phyloP scores from a whole-genome alignment of 164 flowering plant species.

The Kalanchoe fedtschenkoi region DNA sequence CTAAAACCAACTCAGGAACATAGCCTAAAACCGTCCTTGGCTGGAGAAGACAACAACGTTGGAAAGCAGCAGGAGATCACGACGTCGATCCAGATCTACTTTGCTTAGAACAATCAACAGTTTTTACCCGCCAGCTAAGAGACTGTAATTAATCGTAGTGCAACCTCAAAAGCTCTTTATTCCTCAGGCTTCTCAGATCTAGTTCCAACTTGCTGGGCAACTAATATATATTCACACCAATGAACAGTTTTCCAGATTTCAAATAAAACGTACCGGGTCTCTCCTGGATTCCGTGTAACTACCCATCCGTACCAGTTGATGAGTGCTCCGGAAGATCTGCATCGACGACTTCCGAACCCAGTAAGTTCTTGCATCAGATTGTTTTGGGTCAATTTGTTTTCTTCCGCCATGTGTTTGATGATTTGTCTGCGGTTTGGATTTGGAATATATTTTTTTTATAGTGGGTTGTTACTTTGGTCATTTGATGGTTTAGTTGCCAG shows the following conservation, averaged over 20 bases:
- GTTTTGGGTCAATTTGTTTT: neutral
- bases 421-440: neutral
- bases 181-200: neutral
- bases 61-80: too few relatives aligned
- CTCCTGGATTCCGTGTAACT: too few relatives aligned
- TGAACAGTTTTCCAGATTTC: neutral
- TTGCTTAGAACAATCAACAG: too few relatives aligned
- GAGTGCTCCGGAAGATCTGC: neutral
- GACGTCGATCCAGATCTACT: too few relatives aligned
- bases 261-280: neutral
- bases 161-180: too few relatives aligned
- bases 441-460: neutral
- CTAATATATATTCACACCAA: neutral
- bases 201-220: slow-evolving; percentile 1
- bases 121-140: neutral
- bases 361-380: neutral
- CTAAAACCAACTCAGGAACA: too few relatives aligned
- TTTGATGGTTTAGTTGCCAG: neutral
- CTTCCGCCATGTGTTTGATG: slow-evolving; percentile 3
- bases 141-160: too few relatives aligned
- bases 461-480: neutral
- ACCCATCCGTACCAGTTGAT: too few relatives aligned
- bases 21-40: too few relatives aligned
- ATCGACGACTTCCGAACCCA: too few relatives aligned
- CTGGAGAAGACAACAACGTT: too few relatives aligned